Evolutionary conservation across 805 yeast species (phyloP).

Genomic region (Geotrichum ghanense): DNA sequence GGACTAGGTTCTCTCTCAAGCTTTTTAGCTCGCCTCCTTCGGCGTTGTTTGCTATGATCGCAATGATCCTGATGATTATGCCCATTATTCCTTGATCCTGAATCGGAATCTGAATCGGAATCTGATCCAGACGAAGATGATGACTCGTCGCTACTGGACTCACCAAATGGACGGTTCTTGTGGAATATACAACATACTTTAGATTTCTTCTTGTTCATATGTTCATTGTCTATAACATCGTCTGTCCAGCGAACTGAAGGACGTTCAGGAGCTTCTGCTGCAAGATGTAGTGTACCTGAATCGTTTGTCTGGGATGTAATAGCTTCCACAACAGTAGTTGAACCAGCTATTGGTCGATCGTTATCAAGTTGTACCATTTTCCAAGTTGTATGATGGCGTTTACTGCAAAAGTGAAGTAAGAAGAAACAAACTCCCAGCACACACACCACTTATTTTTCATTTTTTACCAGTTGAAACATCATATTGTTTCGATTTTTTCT

Average conservation of each 20-base stretch:
- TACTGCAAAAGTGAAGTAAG: too few species aligned
- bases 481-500: too few species aligned
- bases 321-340: too few species aligned
- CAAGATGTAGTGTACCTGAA: neutral
- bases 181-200: slow-evolving; percentile 70
- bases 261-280: neutral
- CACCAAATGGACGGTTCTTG: slow-evolving; percentile 28
- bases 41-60: neutral
- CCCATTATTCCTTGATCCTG: neutral
- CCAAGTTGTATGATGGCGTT: too few species aligned
- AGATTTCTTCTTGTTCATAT: slow-evolving; percentile 78
- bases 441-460: too few species aligned
- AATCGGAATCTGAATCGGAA: neutral
- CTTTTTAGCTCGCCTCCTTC: neutral
- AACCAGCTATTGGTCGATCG: too few species aligned
- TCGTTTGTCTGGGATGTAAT: neutral
- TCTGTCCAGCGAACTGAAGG: slow-evolving; percentile 63
- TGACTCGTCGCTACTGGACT: slow-evolving; percentile 24
- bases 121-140: slow-evolving; percentile 4
- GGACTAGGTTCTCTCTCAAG: neutral
- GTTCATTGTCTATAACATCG: slow-evolving; percentile 82
- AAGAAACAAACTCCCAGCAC: too few species aligned
- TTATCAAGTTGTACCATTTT: too few species aligned
- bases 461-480: too few species aligned
- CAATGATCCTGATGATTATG: neutral